phyloP scores from a whole-genome alignment of 2,329 filamentous ascomycete species.

The Microcyclospora pomicola region DNA sequence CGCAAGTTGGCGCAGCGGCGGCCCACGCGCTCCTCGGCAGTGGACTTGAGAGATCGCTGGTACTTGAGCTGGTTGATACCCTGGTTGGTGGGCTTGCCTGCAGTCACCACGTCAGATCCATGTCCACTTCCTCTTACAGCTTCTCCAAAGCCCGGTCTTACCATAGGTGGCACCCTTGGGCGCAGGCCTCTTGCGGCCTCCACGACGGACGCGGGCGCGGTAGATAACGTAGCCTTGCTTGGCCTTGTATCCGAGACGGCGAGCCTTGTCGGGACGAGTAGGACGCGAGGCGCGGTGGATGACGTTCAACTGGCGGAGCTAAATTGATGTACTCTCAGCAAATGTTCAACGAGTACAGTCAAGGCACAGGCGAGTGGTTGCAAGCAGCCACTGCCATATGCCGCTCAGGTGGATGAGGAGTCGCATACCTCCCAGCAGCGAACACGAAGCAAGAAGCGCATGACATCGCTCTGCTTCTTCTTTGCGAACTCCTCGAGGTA shows the following conservation, averaged over 20 bases:
- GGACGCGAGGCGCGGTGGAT: slow-evolving; percentile 98
- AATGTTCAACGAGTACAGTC: slow-evolving; percentile 96
- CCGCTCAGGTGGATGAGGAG: slow-evolving; percentile 19
- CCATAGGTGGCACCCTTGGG: slow-evolving; percentile 98
- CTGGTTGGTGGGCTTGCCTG: slow-evolving; percentile 99
- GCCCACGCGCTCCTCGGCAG: slow-evolving; percentile 99
- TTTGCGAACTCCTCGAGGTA: slow-evolving; percentile 99
- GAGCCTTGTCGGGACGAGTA: slow-evolving; percentile 98
- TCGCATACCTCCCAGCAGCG: slow-evolving; percentile 94
- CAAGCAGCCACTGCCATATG: slow-evolving; percentile 12
- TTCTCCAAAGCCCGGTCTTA: slow-evolving; percentile 35
- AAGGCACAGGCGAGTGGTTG: slow-evolving; percentile 24
- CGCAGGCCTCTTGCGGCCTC: slow-evolving; percentile 94
- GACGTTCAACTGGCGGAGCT: slow-evolving; percentile 99
- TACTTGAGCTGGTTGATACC: slow-evolving; percentile 99
- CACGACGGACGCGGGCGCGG: slow-evolving; percentile 93
- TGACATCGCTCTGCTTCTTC: slow-evolving; percentile 99
- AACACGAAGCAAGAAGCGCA: slow-evolving; percentile 98
- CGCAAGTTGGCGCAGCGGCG: slow-evolving; percentile 97
- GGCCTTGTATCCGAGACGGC: slow-evolving; percentile 99
- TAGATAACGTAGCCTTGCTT: slow-evolving; percentile 99
- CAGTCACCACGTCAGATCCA: slow-evolving; percentile 17
- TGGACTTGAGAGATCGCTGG: slow-evolving; percentile 95
- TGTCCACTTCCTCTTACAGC: background rate
- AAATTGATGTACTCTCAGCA: slow-evolving; percentile 99